Percentiles rank a stretch among this genome's conserved stretches.
These are phyloP conservation scores for Metschnikowia lochheadii DNA, from an alignment of 805 yeast species.

Conservation along the genomic window DNA sequence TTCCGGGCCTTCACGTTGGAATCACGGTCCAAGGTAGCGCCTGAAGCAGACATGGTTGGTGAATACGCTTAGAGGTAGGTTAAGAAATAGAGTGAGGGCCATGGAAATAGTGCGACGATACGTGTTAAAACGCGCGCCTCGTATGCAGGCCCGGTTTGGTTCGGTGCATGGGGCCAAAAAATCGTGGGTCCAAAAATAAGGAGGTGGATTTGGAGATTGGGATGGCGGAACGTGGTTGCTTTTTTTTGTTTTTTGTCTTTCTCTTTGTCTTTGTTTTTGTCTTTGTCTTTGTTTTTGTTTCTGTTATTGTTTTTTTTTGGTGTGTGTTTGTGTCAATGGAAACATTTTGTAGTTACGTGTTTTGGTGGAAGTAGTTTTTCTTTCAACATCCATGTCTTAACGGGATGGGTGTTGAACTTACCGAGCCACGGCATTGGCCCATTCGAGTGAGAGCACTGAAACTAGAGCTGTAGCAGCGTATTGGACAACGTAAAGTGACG, in stretches of 20 bases:
- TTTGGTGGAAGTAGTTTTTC: neutral
- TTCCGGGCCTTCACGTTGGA: constrained; percentile 6
- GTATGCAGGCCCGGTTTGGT: neutral
- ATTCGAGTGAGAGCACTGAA: too few species aligned
- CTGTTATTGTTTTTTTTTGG: too few species aligned
- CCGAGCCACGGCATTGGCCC: neutral
- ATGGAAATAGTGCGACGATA: neutral
- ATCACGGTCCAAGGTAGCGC: constrained; percentile 9
- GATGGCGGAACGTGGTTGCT: too few species aligned
- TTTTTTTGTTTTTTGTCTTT: too few species aligned
- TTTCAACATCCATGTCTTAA: too few species aligned
- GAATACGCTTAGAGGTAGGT: neutral
- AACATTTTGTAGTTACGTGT: neutral
- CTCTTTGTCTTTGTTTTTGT: too few species aligned
- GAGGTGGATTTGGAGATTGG: too few species aligned
- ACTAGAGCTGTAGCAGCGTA: too few species aligned
- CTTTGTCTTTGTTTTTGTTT: too few species aligned
- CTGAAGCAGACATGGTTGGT: constrained; percentile 17
- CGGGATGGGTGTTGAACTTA: neutral
- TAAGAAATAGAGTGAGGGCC: neutral
- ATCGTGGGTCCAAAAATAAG: too few species aligned
- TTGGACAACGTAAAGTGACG: too few species aligned
- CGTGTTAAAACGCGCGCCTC: constrained; percentile 8
- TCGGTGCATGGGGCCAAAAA: neutral
- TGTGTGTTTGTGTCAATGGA: too few species aligned